Base-by-base conservation (phyloP, 305 asterid species). In the Fraxinus greggii region DNA sequence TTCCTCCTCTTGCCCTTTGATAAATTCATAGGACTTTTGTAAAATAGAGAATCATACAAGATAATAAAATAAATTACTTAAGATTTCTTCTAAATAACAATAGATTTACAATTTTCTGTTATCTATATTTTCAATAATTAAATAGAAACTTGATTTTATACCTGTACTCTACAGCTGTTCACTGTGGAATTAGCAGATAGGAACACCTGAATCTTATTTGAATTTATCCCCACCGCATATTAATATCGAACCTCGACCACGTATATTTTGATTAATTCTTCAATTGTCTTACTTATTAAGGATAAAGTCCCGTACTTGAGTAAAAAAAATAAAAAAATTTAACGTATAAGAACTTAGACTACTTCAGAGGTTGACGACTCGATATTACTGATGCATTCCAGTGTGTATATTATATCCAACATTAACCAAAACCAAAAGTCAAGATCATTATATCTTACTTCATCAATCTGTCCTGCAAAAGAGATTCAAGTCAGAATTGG, bases 381-480 rank as follows among this genome's bases (percentile, higher is more conserved):
- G 61, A 51, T 51, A 17, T 51, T 17, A 51, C 61, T 51, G 8
- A 8, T 17, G 21, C 61, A 51, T n/a, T 51, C 61, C 23, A 51
- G 23, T 51, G 61, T 51, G 61, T 51, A 51, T n/a, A 51, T 51
- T n/a, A 51, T 51, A 51, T 51, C 61, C 61, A 51, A 51, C 61
- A 15, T 51, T 51, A 51, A 51, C 61, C 23, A 51, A 56, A 56
- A 56, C 67, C 65, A 54, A n/a, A 65, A 65, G 32, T 26, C 72
- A 65, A 65, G 38, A 69, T 69, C 28, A 29, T 13, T 29, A 23
- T 63, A 23, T 21, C 15, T 21, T 29, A 19, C n/a, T 73, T 51
- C 79, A 80, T 48, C 74, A 32, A 75, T 26, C 13, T 76, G 33
- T 42, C 81, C 77, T 72, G 74, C 70, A 56, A 33, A 76, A 70